These are phyloP conservation scores for Apiospora hydei DNA, from an alignment of 2,329 filamentous ascomycete genomes.

Conservation along the genomic window DNA sequence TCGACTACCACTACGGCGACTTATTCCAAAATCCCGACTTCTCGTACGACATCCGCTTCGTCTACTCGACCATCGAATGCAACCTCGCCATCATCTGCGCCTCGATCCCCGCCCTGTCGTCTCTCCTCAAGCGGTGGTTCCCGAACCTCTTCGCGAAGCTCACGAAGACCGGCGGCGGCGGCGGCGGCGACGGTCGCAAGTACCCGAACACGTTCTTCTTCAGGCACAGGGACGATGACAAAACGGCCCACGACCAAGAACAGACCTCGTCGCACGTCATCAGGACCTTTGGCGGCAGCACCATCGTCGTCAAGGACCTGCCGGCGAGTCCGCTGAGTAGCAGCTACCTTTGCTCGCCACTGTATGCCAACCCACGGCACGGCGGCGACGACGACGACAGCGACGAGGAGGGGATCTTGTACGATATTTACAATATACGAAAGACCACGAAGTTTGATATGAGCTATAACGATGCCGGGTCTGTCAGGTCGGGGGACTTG, in stretches of 20 bases:
- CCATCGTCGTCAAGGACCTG: background rate
- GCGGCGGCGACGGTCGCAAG: too few species aligned
- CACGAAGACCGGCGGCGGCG: background rate
- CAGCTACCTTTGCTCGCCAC: background rate
- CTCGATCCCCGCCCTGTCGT: slow-evolving; percentile 43
- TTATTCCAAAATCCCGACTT: slow-evolving; percentile 32
- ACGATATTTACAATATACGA: background rate
- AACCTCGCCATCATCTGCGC: slow-evolving; percentile 49
- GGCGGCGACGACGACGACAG: background rate
- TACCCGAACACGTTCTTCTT: background rate
- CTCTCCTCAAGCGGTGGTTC: background rate
- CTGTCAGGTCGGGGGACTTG: background rate
- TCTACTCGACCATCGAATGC: slow-evolving; percentile 44
- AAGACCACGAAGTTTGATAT: background rate
- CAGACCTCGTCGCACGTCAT: background rate
- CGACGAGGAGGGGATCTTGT: background rate
- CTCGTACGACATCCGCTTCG: slow-evolving; percentile 42
- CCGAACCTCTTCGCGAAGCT: background rate
- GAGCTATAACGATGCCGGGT: background rate
- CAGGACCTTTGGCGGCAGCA: background rate
- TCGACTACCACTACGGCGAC: slow-evolving; percentile 33
- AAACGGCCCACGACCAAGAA: too few species aligned
- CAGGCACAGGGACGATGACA: background rate
- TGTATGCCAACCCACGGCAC: too few species aligned
- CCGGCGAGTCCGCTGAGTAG: background rate